Evolutionary conservation across 768 basidiomycete species (phyloP), one percentile per base, ranked within the genome.

Genomic region (Lanmaoa pseudosensibilis): DNA sequence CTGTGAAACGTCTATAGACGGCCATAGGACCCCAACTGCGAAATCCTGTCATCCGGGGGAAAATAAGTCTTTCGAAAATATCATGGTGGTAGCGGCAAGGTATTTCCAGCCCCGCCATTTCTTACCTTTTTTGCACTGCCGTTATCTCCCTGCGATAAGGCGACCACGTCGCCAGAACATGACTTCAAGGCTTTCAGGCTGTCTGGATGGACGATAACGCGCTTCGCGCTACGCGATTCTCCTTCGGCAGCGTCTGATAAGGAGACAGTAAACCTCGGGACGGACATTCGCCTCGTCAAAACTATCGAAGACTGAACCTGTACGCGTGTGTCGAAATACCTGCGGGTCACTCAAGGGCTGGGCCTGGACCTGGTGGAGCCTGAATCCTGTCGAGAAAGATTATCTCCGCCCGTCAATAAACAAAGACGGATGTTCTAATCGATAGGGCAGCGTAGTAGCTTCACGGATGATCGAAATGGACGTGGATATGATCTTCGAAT

Each of bases 21-120:
- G 89, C 90, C 90, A 92, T 62, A 82, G 79, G 45, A 85, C 73
- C 6, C 90, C 91, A 51, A 91, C 75, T 13, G 85, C 82, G 69
- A 86, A 85, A 43, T 77, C 71, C 86, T 88, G 65, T 59, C 60
- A 62, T 45, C 48, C 21, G 41, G 37, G 59, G 47, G 47, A 54
- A 59, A 63, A 62, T 63, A 38, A 63, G 47, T 53, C 60, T n/a
- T 27, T 59, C 19, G 50, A 56, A 55, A 43, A 52, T 38, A 54
- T n/a, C 27, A 51, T 49, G 55, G 32, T 44, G 40, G 49, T 43
- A 46, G 53, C 33, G 45, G 34, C 27, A 53, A 50, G 16, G 48
- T 41, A 54, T 43, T 57, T 49, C 47, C 52, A 54, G 56, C 55
- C 50, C 57, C 50, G 51, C 50, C n/a, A 16, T 57, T 52, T 52